phyloP scores from a whole-genome alignment of 371 early-diverging fungal species.

The Actinomortierella ambigua region DNA sequence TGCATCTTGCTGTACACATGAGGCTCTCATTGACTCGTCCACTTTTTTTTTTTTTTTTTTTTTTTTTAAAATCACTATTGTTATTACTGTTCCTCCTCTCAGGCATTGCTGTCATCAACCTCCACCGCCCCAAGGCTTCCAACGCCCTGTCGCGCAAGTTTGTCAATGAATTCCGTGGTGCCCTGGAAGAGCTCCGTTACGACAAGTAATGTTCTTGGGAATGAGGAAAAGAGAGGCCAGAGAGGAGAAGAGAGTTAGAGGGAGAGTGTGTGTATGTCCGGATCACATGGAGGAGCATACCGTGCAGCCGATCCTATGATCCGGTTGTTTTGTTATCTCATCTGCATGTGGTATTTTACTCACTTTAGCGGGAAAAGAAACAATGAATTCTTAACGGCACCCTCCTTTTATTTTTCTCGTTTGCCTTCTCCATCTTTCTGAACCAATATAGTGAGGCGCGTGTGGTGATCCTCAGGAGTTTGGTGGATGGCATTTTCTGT shows the following conservation, averaged over 20 bases:
- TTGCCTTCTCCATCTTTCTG: neutral
- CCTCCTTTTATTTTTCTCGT: neutral
- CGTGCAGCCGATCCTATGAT: too few species aligned
- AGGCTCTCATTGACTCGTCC: too few species aligned
- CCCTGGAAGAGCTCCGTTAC: conserved; percentile 71
- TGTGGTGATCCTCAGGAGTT: conserved; percentile 84
- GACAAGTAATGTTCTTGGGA: conserved; percentile 33
- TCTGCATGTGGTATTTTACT: conserved; percentile 7
- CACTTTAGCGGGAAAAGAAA: conserved; percentile 22
- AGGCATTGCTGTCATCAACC: conserved; percentile 84
- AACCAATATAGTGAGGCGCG: conserved; percentile 56
- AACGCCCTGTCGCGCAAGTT: conserved; percentile 90
- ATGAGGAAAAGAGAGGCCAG: neutral
- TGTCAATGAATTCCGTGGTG: conserved; percentile 72
- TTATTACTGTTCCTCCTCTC: neutral
- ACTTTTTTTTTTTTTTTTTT: too few species aligned
- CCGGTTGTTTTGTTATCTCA: too few species aligned
- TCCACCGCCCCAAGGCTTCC: conserved; percentile 87
- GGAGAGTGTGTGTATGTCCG: neutral
- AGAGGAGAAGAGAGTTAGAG: neutral
- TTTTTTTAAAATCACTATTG: neutral
- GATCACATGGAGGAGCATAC: conserved; percentile 1
- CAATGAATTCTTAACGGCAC: neutral
- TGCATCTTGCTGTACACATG: too few species aligned
- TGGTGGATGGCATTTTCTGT: conserved; percentile 89